Evolutionary conservation across 306 rosid genomes (phyloP).

Genomic region (Pueraria montana): DNA sequence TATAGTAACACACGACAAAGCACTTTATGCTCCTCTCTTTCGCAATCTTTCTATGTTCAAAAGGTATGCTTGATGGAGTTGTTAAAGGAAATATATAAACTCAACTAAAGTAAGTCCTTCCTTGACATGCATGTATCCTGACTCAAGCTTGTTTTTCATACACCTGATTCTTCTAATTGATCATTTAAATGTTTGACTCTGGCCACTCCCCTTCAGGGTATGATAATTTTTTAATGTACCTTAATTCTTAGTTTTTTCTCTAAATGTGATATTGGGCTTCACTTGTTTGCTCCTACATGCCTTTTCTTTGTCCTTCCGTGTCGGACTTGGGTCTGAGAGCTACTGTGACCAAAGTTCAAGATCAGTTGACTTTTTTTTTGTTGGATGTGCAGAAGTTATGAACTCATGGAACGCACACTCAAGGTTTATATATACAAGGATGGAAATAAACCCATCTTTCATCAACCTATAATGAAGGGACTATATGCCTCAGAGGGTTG

Average conservation of each 20-base stretch:
- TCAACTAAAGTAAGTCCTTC: slow-evolving; percentile 23
- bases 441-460: slow-evolving; percentile 89
- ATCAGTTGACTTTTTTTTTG: not conserved
- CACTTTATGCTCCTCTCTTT: slow-evolving; percentile 81
- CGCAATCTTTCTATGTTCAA: slow-evolving; percentile 91
- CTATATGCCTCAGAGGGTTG: slow-evolving; percentile 96
- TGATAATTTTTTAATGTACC: not conserved
- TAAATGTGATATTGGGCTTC: slow-evolving; percentile 2
- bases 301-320: slow-evolving; percentile 17
- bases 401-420: slow-evolving; percentile 86
- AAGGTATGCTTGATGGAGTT: slow-evolving; percentile 58
- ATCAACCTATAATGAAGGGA: slow-evolving; percentile 86
- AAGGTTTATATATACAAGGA: slow-evolving; percentile 90
- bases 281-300: slow-evolving; percentile 8
- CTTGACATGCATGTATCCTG: slow-evolving; percentile 16
- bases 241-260: slow-evolving; percentile 18
- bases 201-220: not conserved
- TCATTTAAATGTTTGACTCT: slow-evolving; percentile 25
- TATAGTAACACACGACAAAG: slow-evolving; percentile 58
- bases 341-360: slow-evolving; percentile 30
- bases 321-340: slow-evolving; percentile 28
- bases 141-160: slow-evolving; percentile 13
- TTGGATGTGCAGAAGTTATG: slow-evolving; percentile 80
- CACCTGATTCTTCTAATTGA: slow-evolving; percentile 29
- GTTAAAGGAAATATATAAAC: slow-evolving; percentile 18